Conservation (phyloP, 2,329 filamentous ascomycete genomes). For the Ascochyta koolunga region DNA sequence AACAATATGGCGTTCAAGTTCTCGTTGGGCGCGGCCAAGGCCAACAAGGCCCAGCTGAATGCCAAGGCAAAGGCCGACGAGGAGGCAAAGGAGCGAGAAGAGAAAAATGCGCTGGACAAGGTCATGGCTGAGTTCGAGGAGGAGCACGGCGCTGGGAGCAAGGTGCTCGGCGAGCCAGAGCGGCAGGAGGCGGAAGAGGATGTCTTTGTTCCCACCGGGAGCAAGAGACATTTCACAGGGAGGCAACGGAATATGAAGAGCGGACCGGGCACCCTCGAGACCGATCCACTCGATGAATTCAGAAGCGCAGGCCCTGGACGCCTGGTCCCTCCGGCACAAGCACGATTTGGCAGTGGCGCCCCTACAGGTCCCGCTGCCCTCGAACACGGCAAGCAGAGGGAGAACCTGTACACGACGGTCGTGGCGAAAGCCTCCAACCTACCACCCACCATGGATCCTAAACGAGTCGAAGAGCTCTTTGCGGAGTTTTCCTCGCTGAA, state of each 20-base stretch:
- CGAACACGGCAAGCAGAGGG: constrained; percentile 24
- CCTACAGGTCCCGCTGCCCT: constrained; percentile 21
- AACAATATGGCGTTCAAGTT: constrained; percentile 39
- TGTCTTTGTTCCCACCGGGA: constrained; percentile 38
- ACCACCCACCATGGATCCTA: constrained; percentile 33
- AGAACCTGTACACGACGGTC: constrained; percentile 37
- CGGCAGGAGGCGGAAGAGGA: constrained; percentile 27
- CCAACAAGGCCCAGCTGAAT: constrained; percentile 32
- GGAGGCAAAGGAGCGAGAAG: constrained; percentile 39
- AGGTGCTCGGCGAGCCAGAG: constrained; percentile 32
- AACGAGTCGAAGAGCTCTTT: constrained; percentile 39
- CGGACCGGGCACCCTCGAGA: constrained; percentile 41
- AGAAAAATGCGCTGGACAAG: constrained; percentile 39
- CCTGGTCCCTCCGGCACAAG: constrained; percentile 20
- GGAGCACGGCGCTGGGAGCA: constrained; percentile 35
- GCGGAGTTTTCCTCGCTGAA: constrained; percentile 39
- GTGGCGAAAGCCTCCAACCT: constrained; percentile 43
- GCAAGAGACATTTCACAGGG: constrained; percentile 40
- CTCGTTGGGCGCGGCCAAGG: constrained; percentile 33
- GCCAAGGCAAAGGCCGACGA: constrained; percentile 40
- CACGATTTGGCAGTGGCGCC: constrained; percentile 22
- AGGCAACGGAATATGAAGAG: constrained; percentile 39
- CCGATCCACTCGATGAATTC: constrained; percentile 31
- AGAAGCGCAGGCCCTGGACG: constrained; percentile 23
- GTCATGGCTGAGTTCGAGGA: constrained; percentile 41